Evolutionary conservation across 768 basidiomycete species (phyloP).

Genomic region (Boletus rubescentipes): DNA sequence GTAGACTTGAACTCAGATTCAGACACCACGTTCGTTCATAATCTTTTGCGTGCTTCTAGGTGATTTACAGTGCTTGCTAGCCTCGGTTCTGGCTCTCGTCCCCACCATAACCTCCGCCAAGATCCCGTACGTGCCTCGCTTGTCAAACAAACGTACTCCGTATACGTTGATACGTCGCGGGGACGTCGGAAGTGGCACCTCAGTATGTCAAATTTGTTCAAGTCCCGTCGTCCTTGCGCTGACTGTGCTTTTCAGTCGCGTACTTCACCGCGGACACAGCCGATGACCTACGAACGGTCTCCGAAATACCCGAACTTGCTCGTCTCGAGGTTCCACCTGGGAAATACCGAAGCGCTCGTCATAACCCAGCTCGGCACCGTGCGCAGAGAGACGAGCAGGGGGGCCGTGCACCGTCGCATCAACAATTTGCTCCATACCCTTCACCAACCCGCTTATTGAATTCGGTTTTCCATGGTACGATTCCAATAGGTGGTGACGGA

Average conservation of each 20-base stretch:
- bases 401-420: slow-evolving; percentile 13
- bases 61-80: slow-evolving; percentile 19
- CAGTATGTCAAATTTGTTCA: slow-evolving; percentile 45
- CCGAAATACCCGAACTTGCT: slow-evolving; percentile 56
- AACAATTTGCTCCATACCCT: slow-evolving; percentile 34
- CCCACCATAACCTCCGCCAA: slow-evolving; percentile 24
- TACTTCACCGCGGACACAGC: slow-evolving; percentile 70
- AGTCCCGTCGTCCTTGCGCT: background rate
- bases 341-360: slow-evolving; percentile 65
- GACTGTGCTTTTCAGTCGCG: slow-evolving; percentile 49
- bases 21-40: slow-evolving; percentile 43
- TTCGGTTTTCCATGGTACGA: slow-evolving; percentile 1
- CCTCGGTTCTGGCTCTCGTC: slow-evolving; percentile 31
- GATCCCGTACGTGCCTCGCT: slow-evolving; percentile 47
- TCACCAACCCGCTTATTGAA: slow-evolving; percentile 24
- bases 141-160: slow-evolving; percentile 81
- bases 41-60: background rate
- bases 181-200: slow-evolving; percentile 83
- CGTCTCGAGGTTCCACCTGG: slow-evolving; percentile 55
- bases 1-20: slow-evolving; percentile 51
- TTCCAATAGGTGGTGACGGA: background rate
- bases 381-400: slow-evolving; percentile 28
- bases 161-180: slow-evolving; percentile 61
- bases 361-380: slow-evolving; percentile 45
- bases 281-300: slow-evolving; percentile 55